Conservation (phyloP, 768 basidiomycete species). For the Xerocomus potaroensis region DNA sequence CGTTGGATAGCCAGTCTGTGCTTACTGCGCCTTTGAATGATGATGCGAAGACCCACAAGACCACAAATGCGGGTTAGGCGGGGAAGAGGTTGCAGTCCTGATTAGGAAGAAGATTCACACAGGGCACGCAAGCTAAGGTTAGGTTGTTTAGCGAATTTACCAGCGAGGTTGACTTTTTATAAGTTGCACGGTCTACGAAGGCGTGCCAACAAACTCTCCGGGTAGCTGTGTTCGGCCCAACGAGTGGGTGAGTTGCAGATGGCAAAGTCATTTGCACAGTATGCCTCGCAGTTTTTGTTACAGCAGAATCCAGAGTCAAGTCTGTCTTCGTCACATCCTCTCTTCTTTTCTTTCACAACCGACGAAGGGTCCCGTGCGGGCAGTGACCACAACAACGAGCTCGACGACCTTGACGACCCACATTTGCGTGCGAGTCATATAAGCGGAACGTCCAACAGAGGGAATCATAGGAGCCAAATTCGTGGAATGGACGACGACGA, state of each 20-base stretch:
- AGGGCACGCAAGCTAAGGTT: conserved; percentile 21
- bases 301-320: conserved; percentile 48
- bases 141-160: conserved; percentile 18
- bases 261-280: conserved; percentile 74
- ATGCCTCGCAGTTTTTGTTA: conserved; percentile 78
- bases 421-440: conserved; percentile 46
- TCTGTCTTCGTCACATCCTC: conserved; percentile 64
- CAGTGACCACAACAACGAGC: conserved; percentile 43
- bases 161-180: conserved; percentile 11
- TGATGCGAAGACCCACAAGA: too few relatives aligned
- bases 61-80: too few relatives aligned
- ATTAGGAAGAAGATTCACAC: conserved; percentile 20
- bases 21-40: too few relatives aligned
- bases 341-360: conserved; percentile 87
- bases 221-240: conserved; percentile 12
- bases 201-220: conserved; percentile 1
- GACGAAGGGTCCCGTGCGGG: conserved; percentile 59
- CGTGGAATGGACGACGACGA: conserved; percentile 58
- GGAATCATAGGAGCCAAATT: conserved; percentile 25
- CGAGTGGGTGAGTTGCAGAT: conserved; percentile 29
- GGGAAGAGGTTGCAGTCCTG: neutral
- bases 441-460: conserved; percentile 32
- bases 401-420: conserved; percentile 76
- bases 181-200: conserved; percentile 12
- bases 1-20: too few relatives aligned